Conservation (phyloP, 495 filamentous ascomycete genomes). For the Talaromyces wortmannii region DNA sequence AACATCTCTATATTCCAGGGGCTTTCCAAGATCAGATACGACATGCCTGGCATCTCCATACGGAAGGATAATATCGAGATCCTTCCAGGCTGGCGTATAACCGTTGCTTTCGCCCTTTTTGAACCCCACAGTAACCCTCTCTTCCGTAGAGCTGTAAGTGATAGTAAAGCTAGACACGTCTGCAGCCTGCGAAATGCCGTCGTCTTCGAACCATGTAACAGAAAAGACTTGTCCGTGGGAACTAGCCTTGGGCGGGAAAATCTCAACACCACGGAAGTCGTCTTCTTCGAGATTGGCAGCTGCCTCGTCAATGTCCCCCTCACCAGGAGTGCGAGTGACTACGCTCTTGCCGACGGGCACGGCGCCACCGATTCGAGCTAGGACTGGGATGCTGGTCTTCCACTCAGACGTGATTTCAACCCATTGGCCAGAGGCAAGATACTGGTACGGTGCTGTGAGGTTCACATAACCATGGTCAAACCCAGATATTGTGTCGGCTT, state of each 20-base stretch:
- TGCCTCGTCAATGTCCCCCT: slow-evolving; percentile 30
- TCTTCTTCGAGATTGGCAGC: slow-evolving; percentile 48
- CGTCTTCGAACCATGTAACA: slow-evolving; percentile 56
- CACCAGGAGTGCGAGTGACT: slow-evolving; percentile 50
- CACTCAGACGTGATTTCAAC: slow-evolving; percentile 50
- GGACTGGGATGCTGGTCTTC: slow-evolving; percentile 52
- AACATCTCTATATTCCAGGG: slow-evolving; percentile 21
- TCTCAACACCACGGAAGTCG: slow-evolving; percentile 55
- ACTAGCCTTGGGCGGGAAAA: slow-evolving; percentile 47
- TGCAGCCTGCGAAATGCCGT: slow-evolving; percentile 46
- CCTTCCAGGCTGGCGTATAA: slow-evolving; percentile 45
- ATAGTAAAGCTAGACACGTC: slow-evolving; percentile 36
- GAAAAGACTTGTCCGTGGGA: slow-evolving; percentile 30
- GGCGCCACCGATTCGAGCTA: slow-evolving; percentile 53
- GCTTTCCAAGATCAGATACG: slow-evolving; percentile 20
- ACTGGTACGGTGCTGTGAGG: slow-evolving; percentile 52
- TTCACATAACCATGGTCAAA: slow-evolving; percentile 55
- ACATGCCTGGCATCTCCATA: slow-evolving; percentile 42
- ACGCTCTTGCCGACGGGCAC: slow-evolving; percentile 51
- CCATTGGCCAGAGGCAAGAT: slow-evolving; percentile 54
- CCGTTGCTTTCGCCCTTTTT: slow-evolving; percentile 24
- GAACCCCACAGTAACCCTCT: slow-evolving; percentile 34
- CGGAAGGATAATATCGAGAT: slow-evolving; percentile 44
- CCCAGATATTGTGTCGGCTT: slow-evolving; percentile 10
- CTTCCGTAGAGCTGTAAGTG: slow-evolving; percentile 35